phyloP scores from a whole-genome alignment of 2,329 filamentous ascomycete genomes.

The Bipolaris victoriae region DNA sequence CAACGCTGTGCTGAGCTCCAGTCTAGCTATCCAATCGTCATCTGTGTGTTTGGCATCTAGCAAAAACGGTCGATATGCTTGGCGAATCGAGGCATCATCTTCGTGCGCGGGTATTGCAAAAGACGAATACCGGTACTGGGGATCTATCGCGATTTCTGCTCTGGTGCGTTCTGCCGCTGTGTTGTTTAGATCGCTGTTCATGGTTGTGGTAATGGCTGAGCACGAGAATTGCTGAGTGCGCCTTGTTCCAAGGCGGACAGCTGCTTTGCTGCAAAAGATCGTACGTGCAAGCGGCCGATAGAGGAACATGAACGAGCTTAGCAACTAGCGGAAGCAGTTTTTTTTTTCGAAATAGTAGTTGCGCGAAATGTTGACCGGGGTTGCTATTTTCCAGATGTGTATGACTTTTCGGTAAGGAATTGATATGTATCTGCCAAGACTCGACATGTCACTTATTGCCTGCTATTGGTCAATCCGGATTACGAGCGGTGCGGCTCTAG shows the following conservation, averaged over 20 bases:
- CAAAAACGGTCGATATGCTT: conserved; percentile 65
- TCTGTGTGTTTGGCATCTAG: conserved; percentile 46
- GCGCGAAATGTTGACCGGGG: not conserved
- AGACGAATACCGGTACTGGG: conserved; percentile 26
- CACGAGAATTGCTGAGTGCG: conserved; percentile 3
- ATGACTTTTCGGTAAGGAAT: too few species aligned
- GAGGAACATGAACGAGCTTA: conserved; percentile 2
- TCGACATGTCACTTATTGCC: too few species aligned
- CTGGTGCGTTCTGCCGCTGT: conserved; percentile 26
- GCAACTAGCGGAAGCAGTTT: not conserved
- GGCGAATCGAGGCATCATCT: conserved; percentile 56
- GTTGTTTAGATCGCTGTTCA: conserved; percentile 37
- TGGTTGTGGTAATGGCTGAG: conserved; percentile 10
- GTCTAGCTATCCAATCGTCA: conserved; percentile 62
- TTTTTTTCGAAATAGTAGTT: too few species aligned
- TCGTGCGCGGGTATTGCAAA: conserved; percentile 55
- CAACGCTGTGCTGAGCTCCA: conserved; percentile 62
- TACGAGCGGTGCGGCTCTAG: too few species aligned
- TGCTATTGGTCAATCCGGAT: too few species aligned
- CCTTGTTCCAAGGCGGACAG: not conserved
- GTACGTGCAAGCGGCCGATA: not conserved
- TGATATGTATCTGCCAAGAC: too few species aligned
- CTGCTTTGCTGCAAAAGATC: not conserved
- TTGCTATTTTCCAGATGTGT: too few species aligned
- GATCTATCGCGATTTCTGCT: conserved; percentile 20